Percentiles rank a stretch among this genome's conserved stretches.
Evolutionary conservation across 768 basidiomycete genomes (phyloP).

Genomic region (Collybiopsis confluens): DNA sequence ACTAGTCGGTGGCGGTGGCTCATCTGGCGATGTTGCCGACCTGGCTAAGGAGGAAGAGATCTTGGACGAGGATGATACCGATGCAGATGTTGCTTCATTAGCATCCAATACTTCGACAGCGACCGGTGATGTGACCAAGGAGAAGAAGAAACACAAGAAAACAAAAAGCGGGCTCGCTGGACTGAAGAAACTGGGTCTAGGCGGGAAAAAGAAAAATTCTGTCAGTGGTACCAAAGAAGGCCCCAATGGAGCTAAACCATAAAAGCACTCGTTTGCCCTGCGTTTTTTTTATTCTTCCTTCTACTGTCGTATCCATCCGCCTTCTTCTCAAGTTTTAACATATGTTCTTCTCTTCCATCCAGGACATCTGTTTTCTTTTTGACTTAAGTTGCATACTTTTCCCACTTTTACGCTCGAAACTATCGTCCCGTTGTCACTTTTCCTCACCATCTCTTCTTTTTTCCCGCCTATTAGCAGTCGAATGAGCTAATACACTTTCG

Average conservation of each 20-base stretch:
- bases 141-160: conserved; percentile 48
- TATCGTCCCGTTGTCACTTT: neutral
- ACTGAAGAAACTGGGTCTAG: conserved; percentile 50
- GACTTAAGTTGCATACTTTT: neutral
- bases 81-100: conserved; percentile 34
- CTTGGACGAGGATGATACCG: conserved; percentile 27
- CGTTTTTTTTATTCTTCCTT: neutral
- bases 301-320: neutral
- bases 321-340: neutral
- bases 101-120: conserved; percentile 28
- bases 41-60: conserved; percentile 22
- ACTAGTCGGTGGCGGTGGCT: conserved; percentile 54
- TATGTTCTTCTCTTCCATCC: neutral
- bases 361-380: conserved; percentile 2
- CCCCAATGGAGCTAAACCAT: conserved; percentile 7
- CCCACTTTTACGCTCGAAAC: neutral
- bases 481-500: conserved; percentile 1
- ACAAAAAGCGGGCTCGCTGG: conserved; percentile 53
- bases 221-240: conserved; percentile 40
- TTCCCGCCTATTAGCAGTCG: conserved; percentile 1
- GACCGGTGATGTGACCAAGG: conserved; percentile 26
- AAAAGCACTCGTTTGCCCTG: conserved; percentile 3
- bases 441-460: neutral
- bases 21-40: conserved; percentile 29
- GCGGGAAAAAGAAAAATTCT: conserved; percentile 51